Base-by-base conservation (phyloP, 2,329 filamentous ascomycete genomes). In the Cordyceps javanica region DNA sequence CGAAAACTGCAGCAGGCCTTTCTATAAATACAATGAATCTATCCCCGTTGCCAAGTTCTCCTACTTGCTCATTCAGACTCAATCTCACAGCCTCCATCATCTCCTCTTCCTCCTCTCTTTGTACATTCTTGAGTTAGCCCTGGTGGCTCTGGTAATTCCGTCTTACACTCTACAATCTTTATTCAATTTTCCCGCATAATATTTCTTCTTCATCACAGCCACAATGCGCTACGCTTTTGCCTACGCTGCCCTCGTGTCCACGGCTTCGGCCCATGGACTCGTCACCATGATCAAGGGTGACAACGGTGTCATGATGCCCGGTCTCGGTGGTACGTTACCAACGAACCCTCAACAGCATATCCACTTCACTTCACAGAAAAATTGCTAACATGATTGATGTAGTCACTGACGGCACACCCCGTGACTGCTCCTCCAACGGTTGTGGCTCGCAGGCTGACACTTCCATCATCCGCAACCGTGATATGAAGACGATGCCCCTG, bases 401-500 rank as follows among this genome's bases (percentile, higher is more conserved):
- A 77, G 82, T 87, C 62, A 75, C 76, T 48, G 85, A 88, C 60
- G 85, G 84, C 65, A 88, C 85, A 61, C 86, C 85, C 52, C 83
- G 86, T 66, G 84, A 88, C 72, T 88, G 85, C 70, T 75, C 81
- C 52, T 75, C 74, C 64, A 82, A 85, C 63, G 62, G 69, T 46
- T 88, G 84, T 67, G 86, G 85, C 59, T 79, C 85, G n/a, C 80
- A 88, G 69, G 82, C 80, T 59, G 86, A 89, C 67, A 88, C 86
- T n/a, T 77, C 85, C 69, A 87, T 88, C 75, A 87, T 88, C 71
- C 82, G 85, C 38, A 71, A 80, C 60, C 70, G 74, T 13, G 85
- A 88, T 71, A 77, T 88, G 58, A 72, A 73, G 39, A 78, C 73
- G 50, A 75, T 72, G 64, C 77, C 86, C 53, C 78, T 89, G n/a